Evolutionary conservation across 2,329 filamentous ascomycete genomes (phyloP), one percentile per base, ranked within the genome.

Genomic region (Pseudogymnoascus destructans): DNA sequence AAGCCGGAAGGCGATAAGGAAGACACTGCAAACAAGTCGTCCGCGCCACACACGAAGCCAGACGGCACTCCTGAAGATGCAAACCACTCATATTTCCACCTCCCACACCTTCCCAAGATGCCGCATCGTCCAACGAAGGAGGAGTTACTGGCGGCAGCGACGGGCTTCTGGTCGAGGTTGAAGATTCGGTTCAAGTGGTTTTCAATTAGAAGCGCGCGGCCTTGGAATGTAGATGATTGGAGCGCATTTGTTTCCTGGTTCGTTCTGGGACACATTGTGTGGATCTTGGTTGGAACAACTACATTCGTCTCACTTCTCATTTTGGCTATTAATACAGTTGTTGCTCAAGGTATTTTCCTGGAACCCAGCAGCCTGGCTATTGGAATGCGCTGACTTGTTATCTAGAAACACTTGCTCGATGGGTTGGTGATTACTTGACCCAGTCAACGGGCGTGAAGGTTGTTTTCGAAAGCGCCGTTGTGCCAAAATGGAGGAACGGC

Each of bases 171-270:
- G 84, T 86, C 95, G 62, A 82, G 93, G 55, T 72, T 96, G 46
- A 89, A 86, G 68, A 87, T 97, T 21, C 86, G 90, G 38, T 95
- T 97, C 75, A 98, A 98, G 72, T 98, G 93, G 93, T 85, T 93
- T 66, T 95, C 93, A 2, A 98, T 98, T 66, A 79, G 91, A 68
- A 95, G 91, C 69, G 88, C 87, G 70, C 80, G 93, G 35, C 93
- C 93, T 0, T 98, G 93, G 81, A 98, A 95, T 70, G 81, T 86
- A 19, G 93, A 98, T 70, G 93, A 98, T 73, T 96, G 95, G 77
- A 88, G 90, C 49, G 93, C 93, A 3, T 92, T 98, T 62, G 82
- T 89, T 57, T 97, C 93, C 1, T 97, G 92, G 92, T 86, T 98
- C 62, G 79, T 97, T 62, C 78, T 96, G 58, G 93, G 92, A 0